Evolutionary conservation across 768 basidiomycete genomes (phyloP).

Genomic region (Tylopilus plumbeoviolaceoides): DNA sequence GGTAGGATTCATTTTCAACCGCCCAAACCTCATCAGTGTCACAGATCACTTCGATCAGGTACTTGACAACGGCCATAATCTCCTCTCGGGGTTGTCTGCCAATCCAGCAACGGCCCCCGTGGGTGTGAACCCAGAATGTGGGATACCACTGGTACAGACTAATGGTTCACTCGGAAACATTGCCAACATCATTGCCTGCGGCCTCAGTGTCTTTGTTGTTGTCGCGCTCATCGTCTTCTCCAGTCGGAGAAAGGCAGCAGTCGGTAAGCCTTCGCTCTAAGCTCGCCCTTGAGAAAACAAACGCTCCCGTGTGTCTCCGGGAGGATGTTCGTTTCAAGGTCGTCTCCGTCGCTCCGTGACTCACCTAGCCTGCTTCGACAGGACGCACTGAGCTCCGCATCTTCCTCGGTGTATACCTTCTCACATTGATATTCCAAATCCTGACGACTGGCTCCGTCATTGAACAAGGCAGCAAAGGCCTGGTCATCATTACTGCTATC

Average conservation of each 20-base stretch:
- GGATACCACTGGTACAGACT: slow-evolving; percentile 59
- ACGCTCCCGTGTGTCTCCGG: background rate
- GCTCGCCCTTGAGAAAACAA: background rate
- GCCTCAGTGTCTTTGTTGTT: slow-evolving; percentile 63
- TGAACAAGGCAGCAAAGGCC: slow-evolving; percentile 66
- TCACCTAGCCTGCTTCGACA: slow-evolving; percentile 22
- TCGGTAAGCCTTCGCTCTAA: slow-evolving; percentile 53
- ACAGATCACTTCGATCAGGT: slow-evolving; percentile 37
- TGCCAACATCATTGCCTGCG: slow-evolving; percentile 82
- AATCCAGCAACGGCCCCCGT: slow-evolving; percentile 59
- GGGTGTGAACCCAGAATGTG: slow-evolving; percentile 79
- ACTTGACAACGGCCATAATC: slow-evolving; percentile 28
- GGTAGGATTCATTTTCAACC: slow-evolving; percentile 38
- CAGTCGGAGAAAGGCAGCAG: slow-evolving; percentile 77
- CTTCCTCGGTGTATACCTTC: slow-evolving; percentile 61
- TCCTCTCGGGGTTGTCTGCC: slow-evolving; percentile 41
- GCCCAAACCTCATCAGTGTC: background rate
- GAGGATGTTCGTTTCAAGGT: background rate
- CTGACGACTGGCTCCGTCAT: slow-evolving; percentile 77
- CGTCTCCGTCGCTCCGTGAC: background rate
- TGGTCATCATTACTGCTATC: slow-evolving; percentile 69
- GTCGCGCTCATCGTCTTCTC: slow-evolving; percentile 53
- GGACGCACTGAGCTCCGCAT: slow-evolving; percentile 68
- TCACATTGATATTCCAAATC: slow-evolving; percentile 76
- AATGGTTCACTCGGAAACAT: slow-evolving; percentile 71